A percentile compares a stretch with the other conserved stretches of the same genome.
phyloP scores from a whole-genome alignment of 2,329 filamentous ascomycete species.

The Pleomassaria siparia region DNA sequence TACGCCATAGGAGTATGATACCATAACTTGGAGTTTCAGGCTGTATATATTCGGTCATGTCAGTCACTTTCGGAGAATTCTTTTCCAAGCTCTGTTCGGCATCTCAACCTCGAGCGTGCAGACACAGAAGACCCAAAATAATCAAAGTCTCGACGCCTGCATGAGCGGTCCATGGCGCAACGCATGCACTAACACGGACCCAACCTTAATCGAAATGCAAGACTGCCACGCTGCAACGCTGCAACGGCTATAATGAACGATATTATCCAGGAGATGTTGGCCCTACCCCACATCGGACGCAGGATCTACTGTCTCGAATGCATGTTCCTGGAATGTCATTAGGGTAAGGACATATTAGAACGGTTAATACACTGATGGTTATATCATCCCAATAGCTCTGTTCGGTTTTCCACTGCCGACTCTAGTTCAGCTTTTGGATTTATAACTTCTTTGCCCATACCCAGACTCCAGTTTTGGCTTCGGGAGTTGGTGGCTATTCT shows the following conservation, averaged over 20 bases:
- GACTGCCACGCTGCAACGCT: background rate
- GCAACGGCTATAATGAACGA: constrained; percentile 6
- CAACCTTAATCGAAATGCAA: background rate
- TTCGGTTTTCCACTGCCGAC: background rate
- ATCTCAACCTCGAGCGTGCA: background rate
- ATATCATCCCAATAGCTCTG: background rate
- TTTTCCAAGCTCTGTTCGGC: no score
- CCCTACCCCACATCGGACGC: constrained; percentile 10
- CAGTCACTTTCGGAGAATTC: no score
- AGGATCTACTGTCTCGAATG: constrained; percentile 11
- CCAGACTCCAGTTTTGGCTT: background rate
- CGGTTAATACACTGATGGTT: background rate
- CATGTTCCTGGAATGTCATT: constrained; percentile 3
- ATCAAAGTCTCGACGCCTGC: background rate
- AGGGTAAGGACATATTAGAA: background rate
- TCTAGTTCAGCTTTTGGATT: background rate
- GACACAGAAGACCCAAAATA: background rate
- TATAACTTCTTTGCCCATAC: background rate
- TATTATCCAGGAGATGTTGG: constrained; percentile 8
- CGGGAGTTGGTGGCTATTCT: background rate
- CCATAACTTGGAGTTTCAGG: no score
- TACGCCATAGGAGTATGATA: no score
- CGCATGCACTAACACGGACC: background rate
- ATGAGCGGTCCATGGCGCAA: background rate
- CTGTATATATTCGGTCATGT: no score